Evolutionary conservation across 805 yeast genomes (phyloP).

Genomic region (Kazachstania psychrophila): DNA sequence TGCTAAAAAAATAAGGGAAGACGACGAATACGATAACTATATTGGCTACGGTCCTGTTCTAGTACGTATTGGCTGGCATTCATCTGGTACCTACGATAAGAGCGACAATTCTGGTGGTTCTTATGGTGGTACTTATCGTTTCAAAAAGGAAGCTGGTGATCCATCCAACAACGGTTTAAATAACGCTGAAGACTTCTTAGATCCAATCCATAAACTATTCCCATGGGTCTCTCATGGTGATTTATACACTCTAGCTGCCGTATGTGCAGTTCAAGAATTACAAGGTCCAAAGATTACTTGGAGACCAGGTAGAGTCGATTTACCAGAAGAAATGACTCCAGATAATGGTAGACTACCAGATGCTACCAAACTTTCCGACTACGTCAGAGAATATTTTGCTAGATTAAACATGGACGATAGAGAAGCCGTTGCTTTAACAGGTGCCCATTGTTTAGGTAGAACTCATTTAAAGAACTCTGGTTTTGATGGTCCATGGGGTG

Average conservation of each 20-base stretch:
- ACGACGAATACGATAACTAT: slow-evolving; percentile 52
- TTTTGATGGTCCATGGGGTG: slow-evolving; percentile 87
- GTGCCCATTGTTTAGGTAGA: slow-evolving; percentile 71
- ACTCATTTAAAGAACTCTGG: slow-evolving; percentile 66
- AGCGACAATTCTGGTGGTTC: slow-evolving; percentile 54
- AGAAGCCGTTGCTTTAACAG: slow-evolving; percentile 65
- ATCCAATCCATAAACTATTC: slow-evolving; percentile 44
- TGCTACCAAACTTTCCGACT: slow-evolving; percentile 54
- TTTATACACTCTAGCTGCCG: slow-evolving; percentile 72
- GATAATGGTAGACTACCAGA: slow-evolving; percentile 68
- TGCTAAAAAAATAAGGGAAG: slow-evolving; percentile 50
- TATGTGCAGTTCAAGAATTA: slow-evolving; percentile 65
- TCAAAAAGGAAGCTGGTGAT: slow-evolving; percentile 41
- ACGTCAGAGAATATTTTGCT: slow-evolving; percentile 53
- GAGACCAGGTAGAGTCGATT: slow-evolving; percentile 75
- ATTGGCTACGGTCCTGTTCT: slow-evolving; percentile 69
- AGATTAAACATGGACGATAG: slow-evolving; percentile 61
- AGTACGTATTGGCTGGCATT: slow-evolving; percentile 80
- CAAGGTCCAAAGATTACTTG: slow-evolving; percentile 73
- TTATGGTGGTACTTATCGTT: slow-evolving; percentile 61
- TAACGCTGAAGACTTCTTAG: slow-evolving; percentile 46
- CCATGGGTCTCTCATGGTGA: slow-evolving; percentile 76
- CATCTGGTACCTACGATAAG: slow-evolving; percentile 70
- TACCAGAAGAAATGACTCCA: slow-evolving; percentile 41
- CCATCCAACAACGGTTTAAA: slow-evolving; percentile 57